Conservation (phyloP, 2,329 filamentous ascomycete genomes). For the Claviceps sp. region DNA sequence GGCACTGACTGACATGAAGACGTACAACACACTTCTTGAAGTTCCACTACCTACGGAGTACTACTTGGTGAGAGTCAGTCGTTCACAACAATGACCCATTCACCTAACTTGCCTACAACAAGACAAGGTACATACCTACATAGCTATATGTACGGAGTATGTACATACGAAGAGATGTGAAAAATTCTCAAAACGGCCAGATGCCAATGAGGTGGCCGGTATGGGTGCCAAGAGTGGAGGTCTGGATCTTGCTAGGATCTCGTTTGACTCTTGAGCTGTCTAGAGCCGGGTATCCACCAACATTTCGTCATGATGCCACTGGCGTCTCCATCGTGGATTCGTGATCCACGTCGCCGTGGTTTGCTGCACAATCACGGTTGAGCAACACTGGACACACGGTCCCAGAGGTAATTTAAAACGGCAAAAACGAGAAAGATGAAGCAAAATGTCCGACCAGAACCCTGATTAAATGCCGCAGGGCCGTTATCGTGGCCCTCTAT, state of each 20-base stretch:
- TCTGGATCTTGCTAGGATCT: constrained; percentile 7
- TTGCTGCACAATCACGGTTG: neutral
- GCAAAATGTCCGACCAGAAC: constrained; percentile 8
- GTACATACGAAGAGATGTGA: neutral
- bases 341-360: constrained; percentile 1
- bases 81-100: too few relatives aligned
- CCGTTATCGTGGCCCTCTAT: constrained; percentile 12
- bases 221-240: constrained; percentile 6
- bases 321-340: constrained; percentile 2
- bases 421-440: neutral
- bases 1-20: too few relatives aligned
- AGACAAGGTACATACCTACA: neutral
- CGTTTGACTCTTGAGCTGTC: neutral
- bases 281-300: constrained; percentile 4
- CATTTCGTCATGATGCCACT: constrained; percentile 5
- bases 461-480: constrained; percentile 18
- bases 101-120: neutral
- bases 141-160: neutral
- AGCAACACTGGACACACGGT: constrained; percentile 13
- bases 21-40: neutral
- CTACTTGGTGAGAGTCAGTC: too few relatives aligned
- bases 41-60: too few relatives aligned
- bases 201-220: neutral
- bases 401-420: constrained; percentile 9
- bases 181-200: neutral